phyloP scores from a whole-genome alignment of 768 basidiomycete genomes.

The Agaricus subrufescens region DNA sequence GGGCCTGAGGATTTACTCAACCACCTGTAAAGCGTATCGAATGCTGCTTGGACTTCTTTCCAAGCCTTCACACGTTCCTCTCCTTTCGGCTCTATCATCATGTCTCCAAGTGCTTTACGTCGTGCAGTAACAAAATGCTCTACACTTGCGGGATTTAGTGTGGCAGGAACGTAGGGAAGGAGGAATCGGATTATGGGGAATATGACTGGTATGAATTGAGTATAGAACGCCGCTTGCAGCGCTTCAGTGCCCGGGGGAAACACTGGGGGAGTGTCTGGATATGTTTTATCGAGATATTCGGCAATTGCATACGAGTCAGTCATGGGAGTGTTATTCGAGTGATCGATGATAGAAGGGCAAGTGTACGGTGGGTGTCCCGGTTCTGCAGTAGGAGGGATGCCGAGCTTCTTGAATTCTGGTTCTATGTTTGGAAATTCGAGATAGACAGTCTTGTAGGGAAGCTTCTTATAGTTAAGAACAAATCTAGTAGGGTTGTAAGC shows the following conservation, averaged over 20 bases:
- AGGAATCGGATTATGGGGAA: constrained; percentile 3
- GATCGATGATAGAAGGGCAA: constrained; percentile 40
- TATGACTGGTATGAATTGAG: constrained; percentile 12
- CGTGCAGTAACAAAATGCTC: constrained; percentile 9
- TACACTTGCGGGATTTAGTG: constrained; percentile 4
- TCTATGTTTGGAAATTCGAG: constrained; percentile 39
- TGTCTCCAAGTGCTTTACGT: neutral
- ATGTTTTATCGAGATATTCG: constrained; percentile 38
- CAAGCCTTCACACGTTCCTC: constrained; percentile 2
- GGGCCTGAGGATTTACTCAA: neutral
- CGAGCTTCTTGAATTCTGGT: constrained; percentile 20
- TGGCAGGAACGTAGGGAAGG: neutral
- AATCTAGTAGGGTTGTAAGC: neutral
- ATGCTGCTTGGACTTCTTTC: constrained; percentile 1
- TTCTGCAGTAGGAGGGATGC: constrained; percentile 21
- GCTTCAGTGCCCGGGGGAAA: constrained; percentile 26
- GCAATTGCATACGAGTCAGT: constrained; percentile 36
- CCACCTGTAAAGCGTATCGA: constrained; percentile 7
- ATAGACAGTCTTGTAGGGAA: constrained; percentile 33
- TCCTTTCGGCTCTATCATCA: constrained; percentile 1
- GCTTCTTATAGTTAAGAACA: constrained; percentile 7
- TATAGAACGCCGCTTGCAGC: constrained; percentile 26
- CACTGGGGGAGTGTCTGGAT: constrained; percentile 30
- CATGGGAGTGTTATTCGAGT: constrained; percentile 24
- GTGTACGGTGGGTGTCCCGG: constrained; percentile 30